Base-by-base conservation (phyloP, 495 filamentous ascomycete species). In the Viridothelium virens region DNA sequence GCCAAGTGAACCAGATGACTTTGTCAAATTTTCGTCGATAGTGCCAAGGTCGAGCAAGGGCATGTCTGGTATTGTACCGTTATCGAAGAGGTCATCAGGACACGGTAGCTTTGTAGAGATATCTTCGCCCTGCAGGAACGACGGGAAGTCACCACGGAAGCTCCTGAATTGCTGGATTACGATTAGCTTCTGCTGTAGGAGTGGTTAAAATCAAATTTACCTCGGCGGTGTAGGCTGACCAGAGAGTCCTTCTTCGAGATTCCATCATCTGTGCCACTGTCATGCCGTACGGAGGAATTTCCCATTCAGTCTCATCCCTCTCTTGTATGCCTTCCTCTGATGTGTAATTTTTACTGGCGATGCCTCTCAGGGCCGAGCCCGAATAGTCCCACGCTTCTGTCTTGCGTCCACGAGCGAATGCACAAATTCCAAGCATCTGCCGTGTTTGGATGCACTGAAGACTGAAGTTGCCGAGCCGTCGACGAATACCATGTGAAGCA, bases 181-280 rank as follows among this genome's bases (percentile, higher is more conserved):
- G 65, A 69, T 63, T 48, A 63, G 36, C 36, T 6, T 44, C 34
- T 6, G 7, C 31, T 61, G 62, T 48, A 50, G 47, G 48, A 31
- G 66, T 73, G 66, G 71, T 63, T 14, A 59, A 36, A 36, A 10
- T 10, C 18, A 33, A 70, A 76, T 81, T 79, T 71, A 84, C 82
- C 69, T 89, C 86, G 69, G 86, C 76, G 63, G 88, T 65, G 67
- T 84, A 89, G 38, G 81, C 79, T 14, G 83, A 81, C 87, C 87
- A 90, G 71, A 89, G 89, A 0, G 85, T 88, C 61, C 87, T 77
- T 41, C 86, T 79, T 50, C 85, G 80, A 71, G 86, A 87, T 74
- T 91, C 88, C 7, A 82, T 81, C 71, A 86, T 79, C 14, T 70
- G 70, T 33, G 61, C 41, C 33, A 4, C 12, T 12, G 66, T 44